Conservation (phyloP, 2,329 filamentous ascomycete genomes). For the Scedosporium dehoogii region DNA sequence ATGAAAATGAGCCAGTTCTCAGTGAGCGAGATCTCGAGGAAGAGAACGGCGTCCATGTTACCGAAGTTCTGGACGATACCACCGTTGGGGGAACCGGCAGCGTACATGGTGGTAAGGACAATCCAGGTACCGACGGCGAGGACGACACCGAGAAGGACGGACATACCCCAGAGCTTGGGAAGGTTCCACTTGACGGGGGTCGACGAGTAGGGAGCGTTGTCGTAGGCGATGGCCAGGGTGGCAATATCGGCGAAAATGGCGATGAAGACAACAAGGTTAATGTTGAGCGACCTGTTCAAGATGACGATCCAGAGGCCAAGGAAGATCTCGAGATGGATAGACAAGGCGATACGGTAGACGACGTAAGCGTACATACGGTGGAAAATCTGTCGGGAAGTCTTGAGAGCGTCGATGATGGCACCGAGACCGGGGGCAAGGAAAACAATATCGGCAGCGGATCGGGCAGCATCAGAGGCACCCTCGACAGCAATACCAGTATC, state of each 20-base stretch:
- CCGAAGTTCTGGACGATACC: conserved; percentile 89
- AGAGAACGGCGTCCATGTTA: conserved; percentile 70
- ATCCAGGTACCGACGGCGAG: conserved; percentile 82
- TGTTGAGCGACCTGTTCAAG: conserved; percentile 72
- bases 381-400: conserved; percentile 90
- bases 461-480: conserved; percentile 82
- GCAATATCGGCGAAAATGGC: conserved; percentile 92
- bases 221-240: conserved; percentile 85
- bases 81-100: conserved; percentile 50
- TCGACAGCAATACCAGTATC: conserved; percentile 94
- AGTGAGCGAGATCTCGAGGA: conserved; percentile 81
- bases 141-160: conserved; percentile 70
- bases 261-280: conserved; percentile 85
- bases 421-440: conserved; percentile 87
- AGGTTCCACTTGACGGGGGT: conserved; percentile 91
- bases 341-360: conserved; percentile 88
- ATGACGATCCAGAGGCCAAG: conserved; percentile 87
- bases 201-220: conserved; percentile 81
- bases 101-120: conserved; percentile 75
- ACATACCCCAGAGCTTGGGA: conserved; percentile 86
- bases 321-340: conserved; percentile 85
- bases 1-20: conserved; percentile 98
- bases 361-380: conserved; percentile 96
- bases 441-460: conserved; percentile 86
- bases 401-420: conserved; percentile 85